These are phyloP conservation scores for Hanseniaspora hatyaiensis DNA, from an alignment of 805 yeast species.

Conservation along the genomic window DNA sequence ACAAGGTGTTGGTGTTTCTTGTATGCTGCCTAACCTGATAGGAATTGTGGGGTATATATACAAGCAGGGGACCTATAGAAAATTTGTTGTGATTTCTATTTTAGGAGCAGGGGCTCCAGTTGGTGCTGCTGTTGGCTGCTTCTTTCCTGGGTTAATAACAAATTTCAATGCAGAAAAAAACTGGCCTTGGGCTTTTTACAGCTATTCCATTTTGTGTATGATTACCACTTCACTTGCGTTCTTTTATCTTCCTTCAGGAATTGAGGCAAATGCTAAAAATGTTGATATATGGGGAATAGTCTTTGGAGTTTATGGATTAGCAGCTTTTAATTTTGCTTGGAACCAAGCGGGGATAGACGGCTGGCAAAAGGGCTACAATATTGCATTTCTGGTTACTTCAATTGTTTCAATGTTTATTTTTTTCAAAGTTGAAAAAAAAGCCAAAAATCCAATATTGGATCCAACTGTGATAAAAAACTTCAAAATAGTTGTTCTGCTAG, in stretches of 20 bases:
- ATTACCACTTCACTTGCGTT: slow-evolving; percentile 19
- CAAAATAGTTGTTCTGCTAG: slow-evolving; percentile 37
- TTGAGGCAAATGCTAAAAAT: slow-evolving; percentile 20
- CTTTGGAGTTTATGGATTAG: slow-evolving; percentile 34
- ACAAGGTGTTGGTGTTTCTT: slow-evolving; percentile 54
- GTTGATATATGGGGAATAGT: slow-evolving; percentile 33
- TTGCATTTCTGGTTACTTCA: slow-evolving; percentile 45
- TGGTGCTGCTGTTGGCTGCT: slow-evolving; percentile 42
- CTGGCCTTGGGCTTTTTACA: slow-evolving; percentile 29
- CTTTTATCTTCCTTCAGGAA: slow-evolving; percentile 14
- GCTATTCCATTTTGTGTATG: slow-evolving; percentile 22
- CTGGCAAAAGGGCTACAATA: slow-evolving; percentile 50
- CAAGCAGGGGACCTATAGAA: slow-evolving; percentile 34
- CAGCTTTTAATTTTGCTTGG: slow-evolving; percentile 57
- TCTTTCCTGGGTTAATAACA: slow-evolving; percentile 8
- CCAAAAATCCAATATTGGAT: slow-evolving; percentile 40
- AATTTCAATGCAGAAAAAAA: slow-evolving; percentile 10
- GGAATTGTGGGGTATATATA: slow-evolving; percentile 42
- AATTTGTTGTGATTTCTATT: slow-evolving; percentile 42
- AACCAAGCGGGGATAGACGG: slow-evolving; percentile 67
- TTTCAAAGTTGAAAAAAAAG: slow-evolving; percentile 37
- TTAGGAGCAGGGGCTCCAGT: slow-evolving; percentile 52
- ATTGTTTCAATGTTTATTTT: slow-evolving; percentile 35
- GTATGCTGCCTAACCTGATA: slow-evolving; percentile 46
- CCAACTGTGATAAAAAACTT: slow-evolving; percentile 40